A percentile compares a stretch with the other conserved stretches of the same genome.
Conservation (phyloP, 352 stramenopile genomes). For the Pythium sukuiense region DNA sequence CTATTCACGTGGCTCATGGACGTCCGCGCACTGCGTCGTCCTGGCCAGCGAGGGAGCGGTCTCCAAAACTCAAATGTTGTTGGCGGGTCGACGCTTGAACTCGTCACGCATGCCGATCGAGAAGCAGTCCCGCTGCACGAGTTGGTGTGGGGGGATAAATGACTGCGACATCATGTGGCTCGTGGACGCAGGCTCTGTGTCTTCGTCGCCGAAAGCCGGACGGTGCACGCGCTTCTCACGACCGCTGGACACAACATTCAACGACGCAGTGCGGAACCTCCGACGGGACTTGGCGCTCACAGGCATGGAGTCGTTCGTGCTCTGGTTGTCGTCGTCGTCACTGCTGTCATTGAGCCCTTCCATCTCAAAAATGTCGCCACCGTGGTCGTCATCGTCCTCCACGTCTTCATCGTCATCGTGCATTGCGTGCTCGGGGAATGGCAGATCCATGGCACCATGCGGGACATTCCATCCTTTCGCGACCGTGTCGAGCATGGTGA, state of each 20-base stretch:
- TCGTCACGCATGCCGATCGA: conserved; percentile 69
- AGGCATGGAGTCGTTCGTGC: not conserved
- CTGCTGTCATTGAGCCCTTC: conserved; percentile 30
- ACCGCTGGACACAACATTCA: conserved; percentile 17
- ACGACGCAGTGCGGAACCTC: conserved; percentile 22
- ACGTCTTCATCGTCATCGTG: conserved; percentile 43
- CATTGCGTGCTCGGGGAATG: conserved; percentile 40
- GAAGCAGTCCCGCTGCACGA: conserved; percentile 68
- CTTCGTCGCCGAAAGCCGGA: conserved; percentile 30
- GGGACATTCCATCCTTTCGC: conserved; percentile 12
- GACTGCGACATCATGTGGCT: conserved; percentile 42
- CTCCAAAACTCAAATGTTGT: conserved; percentile 20
- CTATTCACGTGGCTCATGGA: not conserved
- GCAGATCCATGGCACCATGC: not conserved
- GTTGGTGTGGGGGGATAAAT: conserved; percentile 74
- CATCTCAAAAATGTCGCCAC: conserved; percentile 81
- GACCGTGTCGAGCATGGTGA: conserved; percentile 41
- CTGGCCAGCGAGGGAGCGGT: too few species aligned
- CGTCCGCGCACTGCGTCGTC: not conserved
- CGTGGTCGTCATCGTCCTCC: conserved; percentile 29
- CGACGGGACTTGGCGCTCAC: conserved; percentile 12
- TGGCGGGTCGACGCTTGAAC: conserved; percentile 56
- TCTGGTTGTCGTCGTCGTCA: conserved; percentile 14
- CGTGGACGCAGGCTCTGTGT: conserved; percentile 12
- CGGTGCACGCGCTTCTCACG: conserved; percentile 20